These are phyloP conservation scores for Glebionis coronaria DNA, from an alignment of 129 eudicot genomes.

Conservation along the genomic window DNA sequence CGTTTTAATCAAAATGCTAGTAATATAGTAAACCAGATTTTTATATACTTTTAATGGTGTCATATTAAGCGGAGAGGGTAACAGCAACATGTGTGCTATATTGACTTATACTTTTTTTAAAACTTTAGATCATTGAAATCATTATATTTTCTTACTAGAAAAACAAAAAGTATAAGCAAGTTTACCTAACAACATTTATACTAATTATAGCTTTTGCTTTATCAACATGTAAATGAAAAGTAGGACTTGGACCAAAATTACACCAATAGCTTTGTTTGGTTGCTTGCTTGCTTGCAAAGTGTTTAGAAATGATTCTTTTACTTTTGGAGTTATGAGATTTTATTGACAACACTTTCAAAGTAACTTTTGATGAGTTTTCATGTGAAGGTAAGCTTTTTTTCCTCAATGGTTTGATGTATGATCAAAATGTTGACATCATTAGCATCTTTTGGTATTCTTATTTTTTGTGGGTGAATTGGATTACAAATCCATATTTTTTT, in stretches of 20 bases:
- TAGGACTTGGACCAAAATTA: background rate
- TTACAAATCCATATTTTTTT: too few relatives aligned
- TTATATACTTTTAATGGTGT: too few relatives aligned
- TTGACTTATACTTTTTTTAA: too few relatives aligned
- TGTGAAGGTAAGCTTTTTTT: conserved; percentile 32
- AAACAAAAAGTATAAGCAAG: too few relatives aligned
- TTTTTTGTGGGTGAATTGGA: too few relatives aligned
- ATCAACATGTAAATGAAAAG: background rate
- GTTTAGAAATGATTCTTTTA: conserved; percentile 20
- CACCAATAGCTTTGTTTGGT: background rate
- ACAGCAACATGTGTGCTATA: too few relatives aligned
- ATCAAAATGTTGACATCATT: conserved; percentile 31
- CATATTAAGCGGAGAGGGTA: too few relatives aligned
- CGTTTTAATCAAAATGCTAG: too few relatives aligned
- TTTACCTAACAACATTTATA: too few relatives aligned
- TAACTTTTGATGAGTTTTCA: conserved; percentile 34
- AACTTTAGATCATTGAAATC: too few relatives aligned
- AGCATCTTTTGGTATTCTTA: conserved; percentile 22
- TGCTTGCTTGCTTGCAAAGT: conserved; percentile 17
- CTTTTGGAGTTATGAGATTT: conserved; percentile 24
- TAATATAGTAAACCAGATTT: too few relatives aligned
- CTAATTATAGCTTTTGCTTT: background rate
- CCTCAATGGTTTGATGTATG: conserved; percentile 23
- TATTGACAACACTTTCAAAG: conserved; percentile 18
- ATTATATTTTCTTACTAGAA: too few relatives aligned